A percentile compares a stretch with the other conserved stretches of the same genome.
Conservation (phyloP, 768 basidiomycete species). For the Crucibulum laeve region DNA sequence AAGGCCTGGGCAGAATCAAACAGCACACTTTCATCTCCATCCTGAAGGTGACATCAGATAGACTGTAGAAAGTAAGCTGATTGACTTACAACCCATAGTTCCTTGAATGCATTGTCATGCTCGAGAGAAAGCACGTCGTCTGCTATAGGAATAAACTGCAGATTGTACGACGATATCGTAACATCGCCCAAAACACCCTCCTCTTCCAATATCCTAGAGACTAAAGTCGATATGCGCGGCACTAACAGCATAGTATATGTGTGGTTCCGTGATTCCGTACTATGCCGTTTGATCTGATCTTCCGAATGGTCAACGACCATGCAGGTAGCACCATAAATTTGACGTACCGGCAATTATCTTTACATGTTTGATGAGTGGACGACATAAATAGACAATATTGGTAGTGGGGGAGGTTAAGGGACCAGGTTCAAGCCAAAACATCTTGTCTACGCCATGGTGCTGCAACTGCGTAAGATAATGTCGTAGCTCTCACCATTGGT, state of each 20-base stretch:
- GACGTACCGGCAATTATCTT: conserved; percentile 87
- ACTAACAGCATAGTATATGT: conserved; percentile 85
- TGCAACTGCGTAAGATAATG: conserved; percentile 22
- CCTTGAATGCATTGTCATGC: conserved; percentile 78
- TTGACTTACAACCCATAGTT: conserved; percentile 81
- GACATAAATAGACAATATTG: conserved; percentile 90
- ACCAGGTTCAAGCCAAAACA: conserved; percentile 98
- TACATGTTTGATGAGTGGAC: conserved; percentile 80
- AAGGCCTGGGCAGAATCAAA: conserved; percentile 89
- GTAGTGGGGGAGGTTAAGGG: conserved; percentile 77
- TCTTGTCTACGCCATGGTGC: conserved; percentile 99
- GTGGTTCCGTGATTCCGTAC: conserved; percentile 67
- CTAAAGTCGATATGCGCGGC: conserved; percentile 83
- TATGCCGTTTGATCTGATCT: conserved; percentile 92
- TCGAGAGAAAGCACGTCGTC: conserved; percentile 93
- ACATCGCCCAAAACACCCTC: conserved; percentile 98
- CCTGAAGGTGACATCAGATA: conserved; percentile 39
- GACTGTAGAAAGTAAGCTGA: conserved; percentile 1
- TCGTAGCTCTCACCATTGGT: neutral
- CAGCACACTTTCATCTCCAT: conserved; percentile 87
- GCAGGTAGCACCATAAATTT: conserved; percentile 9
- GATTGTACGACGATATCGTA: conserved; percentile 78
- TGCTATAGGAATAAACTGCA: conserved; percentile 92
- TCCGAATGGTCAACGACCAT: conserved; percentile 21
- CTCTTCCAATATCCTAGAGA: conserved; percentile 85